Base-by-base conservation (phyloP, 2,329 filamentous ascomycete species). In the Elsinoe australis region DNA sequence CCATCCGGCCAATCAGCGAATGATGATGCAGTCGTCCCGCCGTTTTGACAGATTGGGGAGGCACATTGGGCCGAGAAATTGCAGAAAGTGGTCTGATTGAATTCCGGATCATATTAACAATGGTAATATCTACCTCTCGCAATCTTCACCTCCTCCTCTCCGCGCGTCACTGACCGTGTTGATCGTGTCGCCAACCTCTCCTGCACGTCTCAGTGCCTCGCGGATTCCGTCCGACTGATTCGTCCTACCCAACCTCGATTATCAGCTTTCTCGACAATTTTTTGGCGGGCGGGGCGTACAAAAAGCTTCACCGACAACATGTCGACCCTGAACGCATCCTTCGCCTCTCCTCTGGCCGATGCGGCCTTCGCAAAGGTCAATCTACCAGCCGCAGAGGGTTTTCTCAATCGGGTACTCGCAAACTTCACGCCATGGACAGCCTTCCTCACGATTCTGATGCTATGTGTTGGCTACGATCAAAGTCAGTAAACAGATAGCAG, bases 391-490 rank as follows among this genome's bases (percentile, higher is more conserved):
- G 58, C 67, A 38, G 59, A 63, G 4, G 68, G 69, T 67, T 68
- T 71, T 59, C 73, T 67, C 60, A 81, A 67, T 71, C 76, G 61
- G 59, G 67, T 67, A 59, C 80, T 70, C 56, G 71, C 78, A 57
- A 76, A 76, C 51, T 70, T 79, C 50, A 80, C 77, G 58, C 64
- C 76, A 66, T 79, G 79, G 72, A 82, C 82, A 53, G 72, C 87
- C 55, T 57, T 85, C 26, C 64, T 89, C 55, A 86, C 86, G 12
- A 54, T 92, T 44, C 64, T 95, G 49, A 71, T 83, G 26, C 60
- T 84, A 6, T 78, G 83, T 47, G 78, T 94, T 50, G 76, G 81
- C 52, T 96, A 95, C 66, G 90, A 96, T 68, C 90, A 96, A 72
- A 73, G 90, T 95, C 74, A 66, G 85, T 74, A 28, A 19, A 6